A percentile compares a stretch with the other conserved stretches of the same genome.
Evolutionary conservation across 2,329 filamentous ascomycete genomes (phyloP).

Genomic region (Penicillium brevicompactum): DNA sequence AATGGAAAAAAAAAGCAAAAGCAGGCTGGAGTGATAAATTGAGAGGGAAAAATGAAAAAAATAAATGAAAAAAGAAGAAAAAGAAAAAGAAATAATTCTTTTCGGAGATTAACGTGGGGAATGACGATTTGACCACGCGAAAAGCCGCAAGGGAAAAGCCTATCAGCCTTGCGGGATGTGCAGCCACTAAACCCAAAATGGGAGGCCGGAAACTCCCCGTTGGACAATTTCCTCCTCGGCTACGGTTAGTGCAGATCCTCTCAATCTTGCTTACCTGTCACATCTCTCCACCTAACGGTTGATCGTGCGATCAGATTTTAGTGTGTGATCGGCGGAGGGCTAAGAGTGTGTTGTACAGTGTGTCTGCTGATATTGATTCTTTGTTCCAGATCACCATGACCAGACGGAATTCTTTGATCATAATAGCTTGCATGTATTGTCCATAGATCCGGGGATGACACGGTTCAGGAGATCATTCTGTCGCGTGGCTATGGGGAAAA

Average conservation of each 20-base stretch:
- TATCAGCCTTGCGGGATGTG: conserved; percentile 6
- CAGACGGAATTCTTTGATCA: conserved; percentile 4
- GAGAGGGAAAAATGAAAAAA: not conserved
- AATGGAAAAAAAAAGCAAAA: not conserved
- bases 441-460: conserved; percentile 6
- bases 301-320: conserved; percentile 32
- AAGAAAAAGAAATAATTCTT: conserved; percentile 1
- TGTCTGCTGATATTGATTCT: not conserved
- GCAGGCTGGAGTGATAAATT: too few relatives aligned
- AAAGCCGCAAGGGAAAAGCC: not conserved
- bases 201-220: conserved; percentile 30
- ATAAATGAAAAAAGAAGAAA: not conserved
- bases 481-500: conserved; percentile 18
- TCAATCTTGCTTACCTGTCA: conserved; percentile 33
- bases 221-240: conserved; percentile 21
- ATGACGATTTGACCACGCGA: conserved; percentile 23
- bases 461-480: conserved; percentile 15
- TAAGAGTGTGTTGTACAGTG: not conserved
- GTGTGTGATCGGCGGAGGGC: conserved; percentile 19
- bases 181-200: conserved; percentile 17
- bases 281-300: conserved; percentile 40
- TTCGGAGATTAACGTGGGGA: conserved; percentile 23
- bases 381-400: conserved; percentile 1
- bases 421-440: not conserved
- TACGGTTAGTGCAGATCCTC: conserved; percentile 31